Evolutionary conservation across 345 rosid genomes (phyloP).

Genomic region (Sonneratia caseolaris): DNA sequence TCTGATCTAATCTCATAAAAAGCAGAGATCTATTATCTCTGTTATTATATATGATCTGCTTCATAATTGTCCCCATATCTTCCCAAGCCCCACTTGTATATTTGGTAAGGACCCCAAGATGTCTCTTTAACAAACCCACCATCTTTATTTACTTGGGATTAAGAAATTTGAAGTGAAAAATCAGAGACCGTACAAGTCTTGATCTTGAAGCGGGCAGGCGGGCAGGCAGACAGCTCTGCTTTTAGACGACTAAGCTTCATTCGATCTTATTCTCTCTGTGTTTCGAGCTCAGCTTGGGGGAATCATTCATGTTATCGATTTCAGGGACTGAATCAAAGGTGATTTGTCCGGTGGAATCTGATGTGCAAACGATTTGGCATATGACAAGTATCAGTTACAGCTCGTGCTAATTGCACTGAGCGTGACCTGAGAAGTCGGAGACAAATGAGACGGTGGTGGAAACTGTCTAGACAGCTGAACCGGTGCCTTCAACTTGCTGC

Average conservation of each 20-base stretch:
- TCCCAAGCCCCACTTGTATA: too few relatives aligned
- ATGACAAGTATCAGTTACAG: not conserved
- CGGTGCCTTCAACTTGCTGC: constrained; percentile 48
- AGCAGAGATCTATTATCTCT: too few relatives aligned
- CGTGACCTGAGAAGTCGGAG: not conserved
- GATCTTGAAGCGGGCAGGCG: not conserved
- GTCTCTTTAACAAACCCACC: too few relatives aligned
- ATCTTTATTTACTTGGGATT: too few relatives aligned
- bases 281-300: not conserved
- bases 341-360: not conserved
- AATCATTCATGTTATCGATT: not conserved
- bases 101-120: too few relatives aligned
- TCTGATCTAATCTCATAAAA: too few relatives aligned
- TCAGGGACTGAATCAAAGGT: not conserved
- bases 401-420: not conserved
- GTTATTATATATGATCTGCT: too few relatives aligned
- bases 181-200: not conserved
- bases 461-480: constrained; percentile 21
- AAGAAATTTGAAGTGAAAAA: too few relatives aligned
- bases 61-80: too few relatives aligned
- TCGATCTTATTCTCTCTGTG: not conserved
- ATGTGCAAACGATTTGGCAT: not conserved
- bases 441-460: not conserved
- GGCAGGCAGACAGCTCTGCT: not conserved
- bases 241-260: too few relatives aligned